A percentile compares a stretch with the other conserved stretches of the same genome.
Conservation (phyloP, 805 yeast species). For the Ogataea angusta region DNA sequence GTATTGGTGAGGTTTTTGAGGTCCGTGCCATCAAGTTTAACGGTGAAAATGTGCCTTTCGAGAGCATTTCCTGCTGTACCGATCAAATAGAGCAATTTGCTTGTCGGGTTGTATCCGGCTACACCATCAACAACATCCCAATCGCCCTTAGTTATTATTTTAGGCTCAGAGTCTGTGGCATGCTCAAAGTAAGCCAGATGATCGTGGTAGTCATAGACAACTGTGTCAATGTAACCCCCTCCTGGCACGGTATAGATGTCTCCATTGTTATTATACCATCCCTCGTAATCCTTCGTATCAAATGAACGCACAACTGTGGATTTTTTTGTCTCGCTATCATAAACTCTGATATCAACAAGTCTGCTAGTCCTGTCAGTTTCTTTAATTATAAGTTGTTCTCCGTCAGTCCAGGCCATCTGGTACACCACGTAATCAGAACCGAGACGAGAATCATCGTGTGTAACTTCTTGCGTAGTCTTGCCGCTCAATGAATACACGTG, state of each 20-base stretch:
- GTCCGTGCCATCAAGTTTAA: conserved; percentile 33
- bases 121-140: conserved; percentile 54
- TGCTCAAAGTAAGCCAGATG: conserved; percentile 62
- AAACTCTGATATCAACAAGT: conserved; percentile 46
- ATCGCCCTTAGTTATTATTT: conserved; percentile 41
- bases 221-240: conserved; percentile 62
- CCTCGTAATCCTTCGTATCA: conserved; percentile 44
- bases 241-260: conserved; percentile 39
- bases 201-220: conserved; percentile 52
- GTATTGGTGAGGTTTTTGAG: conserved; percentile 30
- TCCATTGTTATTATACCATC: conserved; percentile 49
- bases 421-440: conserved; percentile 55
- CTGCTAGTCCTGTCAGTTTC: conserved; percentile 63
- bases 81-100: conserved; percentile 48
- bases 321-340: conserved; percentile 29
- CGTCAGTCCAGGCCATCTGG: conserved; percentile 58
- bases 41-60: conserved; percentile 58
- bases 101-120: conserved; percentile 45
- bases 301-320: conserved; percentile 41
- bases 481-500: conserved; percentile 38
- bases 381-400: conserved; percentile 49
- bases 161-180: conserved; percentile 39
- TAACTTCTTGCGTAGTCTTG: conserved; percentile 23
- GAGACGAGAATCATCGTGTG: conserved; percentile 29
- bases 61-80: conserved; percentile 55